Evolutionary conservation across 257 asterid species (phyloP).

Genomic region (Solanum sitiens): DNA sequence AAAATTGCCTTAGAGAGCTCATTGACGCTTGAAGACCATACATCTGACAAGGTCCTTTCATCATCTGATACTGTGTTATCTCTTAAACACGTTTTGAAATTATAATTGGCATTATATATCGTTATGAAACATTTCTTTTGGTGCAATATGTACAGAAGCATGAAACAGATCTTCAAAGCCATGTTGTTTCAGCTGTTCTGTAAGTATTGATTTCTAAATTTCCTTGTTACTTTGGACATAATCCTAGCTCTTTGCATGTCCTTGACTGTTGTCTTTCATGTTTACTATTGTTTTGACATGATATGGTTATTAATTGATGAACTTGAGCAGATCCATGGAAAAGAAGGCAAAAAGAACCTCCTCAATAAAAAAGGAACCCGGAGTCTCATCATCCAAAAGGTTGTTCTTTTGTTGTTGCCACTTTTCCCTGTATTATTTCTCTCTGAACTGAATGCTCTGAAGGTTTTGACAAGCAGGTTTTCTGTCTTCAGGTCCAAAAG

Average conservation of each 20-base stretch:
- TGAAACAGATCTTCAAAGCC: neutral
- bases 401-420: neutral
- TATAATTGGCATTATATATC: neutral
- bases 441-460: neutral
- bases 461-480: neutral
- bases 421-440: neutral
- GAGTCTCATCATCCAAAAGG: neutral
- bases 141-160: neutral
- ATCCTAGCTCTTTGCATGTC: neutral
- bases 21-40: neutral
- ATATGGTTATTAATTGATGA: neutral
- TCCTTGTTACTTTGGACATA: neutral
- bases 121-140: neutral
- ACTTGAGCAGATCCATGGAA: neutral
- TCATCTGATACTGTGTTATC: neutral
- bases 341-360: neutral
- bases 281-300: neutral
- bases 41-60: neutral
- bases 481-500: neutral
- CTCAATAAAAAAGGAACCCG: neutral
- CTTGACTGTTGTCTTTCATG: neutral
- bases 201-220: neutral
- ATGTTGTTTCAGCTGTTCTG: neutral
- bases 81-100: neutral
- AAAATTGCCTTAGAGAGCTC: neutral